These are phyloP conservation scores for Orobanche coerulescens DNA, from an alignment of 257 asterid species.

Conservation along the genomic window DNA sequence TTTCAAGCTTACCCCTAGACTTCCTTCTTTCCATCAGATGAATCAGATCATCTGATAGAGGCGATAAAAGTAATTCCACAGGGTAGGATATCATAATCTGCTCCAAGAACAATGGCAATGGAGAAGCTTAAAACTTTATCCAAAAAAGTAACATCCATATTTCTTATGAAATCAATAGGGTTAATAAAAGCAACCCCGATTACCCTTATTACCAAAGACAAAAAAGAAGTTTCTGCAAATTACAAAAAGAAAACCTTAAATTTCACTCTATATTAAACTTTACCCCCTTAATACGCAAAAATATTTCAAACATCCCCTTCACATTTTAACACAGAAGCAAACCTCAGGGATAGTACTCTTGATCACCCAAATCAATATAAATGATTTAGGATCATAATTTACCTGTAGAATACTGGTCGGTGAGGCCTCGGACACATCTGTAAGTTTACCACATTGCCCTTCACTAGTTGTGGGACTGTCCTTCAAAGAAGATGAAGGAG, in stretches of 20 bases:
- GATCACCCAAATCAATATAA: slow-evolving; percentile 11
- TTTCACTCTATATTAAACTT: too few species aligned
- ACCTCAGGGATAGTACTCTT: too few species aligned
- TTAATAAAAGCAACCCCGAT: too few species aligned
- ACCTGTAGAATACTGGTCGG: slow-evolving; percentile 95
- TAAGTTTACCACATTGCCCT: slow-evolving; percentile 37
- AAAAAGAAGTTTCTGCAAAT: too few species aligned
- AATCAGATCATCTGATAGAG: slow-evolving; percentile 61
- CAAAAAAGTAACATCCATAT: slow-evolving; percentile 14
- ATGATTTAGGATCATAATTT: slow-evolving; percentile 25
- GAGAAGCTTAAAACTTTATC: slow-evolving; percentile 13
- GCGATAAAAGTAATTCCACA: slow-evolving; percentile 57
- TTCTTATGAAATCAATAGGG: too few species aligned
- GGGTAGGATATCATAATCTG: slow-evolving; percentile 85
- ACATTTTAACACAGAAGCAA: too few species aligned
- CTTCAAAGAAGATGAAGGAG: slow-evolving; percentile 84
- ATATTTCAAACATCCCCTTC: too few species aligned
- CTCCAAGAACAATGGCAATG: slow-evolving; percentile 21
- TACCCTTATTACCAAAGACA: too few species aligned
- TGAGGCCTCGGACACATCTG: slow-evolving; percentile 53
- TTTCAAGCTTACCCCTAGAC: slow-evolving; percentile 38
- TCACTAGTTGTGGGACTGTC: slow-evolving; percentile 60
- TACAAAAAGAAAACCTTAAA: too few species aligned
- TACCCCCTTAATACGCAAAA: too few species aligned
- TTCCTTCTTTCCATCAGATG: slow-evolving; percentile 37